Percentiles rank a stretch among this genome's conserved stretches.
Conservation (phyloP, 768 basidiomycete genomes). For the Paxillus involutus region DNA sequence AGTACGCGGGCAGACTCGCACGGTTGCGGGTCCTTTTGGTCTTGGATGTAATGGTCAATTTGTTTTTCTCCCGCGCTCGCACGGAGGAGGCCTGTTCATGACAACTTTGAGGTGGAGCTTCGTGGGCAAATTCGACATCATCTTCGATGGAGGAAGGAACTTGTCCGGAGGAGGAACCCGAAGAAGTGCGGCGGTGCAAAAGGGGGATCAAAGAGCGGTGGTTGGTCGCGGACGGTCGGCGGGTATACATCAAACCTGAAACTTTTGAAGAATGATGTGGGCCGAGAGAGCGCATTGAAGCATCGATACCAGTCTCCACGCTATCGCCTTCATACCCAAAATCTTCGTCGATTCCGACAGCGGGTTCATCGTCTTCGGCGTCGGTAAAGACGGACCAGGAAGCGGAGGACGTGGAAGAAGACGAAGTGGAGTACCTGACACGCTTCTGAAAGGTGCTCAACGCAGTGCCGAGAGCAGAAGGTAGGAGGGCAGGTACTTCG, state of each 20-base stretch:
- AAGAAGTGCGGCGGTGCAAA: slow-evolving; percentile 52
- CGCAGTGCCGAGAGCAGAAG: slow-evolving; percentile 54
- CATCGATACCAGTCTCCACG: slow-evolving; percentile 37
- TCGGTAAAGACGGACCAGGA: slow-evolving; percentile 68
- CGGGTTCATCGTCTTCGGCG: slow-evolving; percentile 53
- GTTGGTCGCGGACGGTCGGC: slow-evolving; percentile 72
- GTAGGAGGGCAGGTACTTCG: slow-evolving; percentile 69
- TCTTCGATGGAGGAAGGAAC: slow-evolving; percentile 44
- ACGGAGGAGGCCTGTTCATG: slow-evolving; percentile 34
- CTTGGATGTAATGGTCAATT: slow-evolving; percentile 33
- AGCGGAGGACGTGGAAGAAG: slow-evolving; percentile 63
- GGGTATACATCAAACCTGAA: slow-evolving; percentile 61
- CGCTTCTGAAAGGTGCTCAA: slow-evolving; percentile 45
- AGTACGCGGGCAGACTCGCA: slow-evolving; percentile 73
- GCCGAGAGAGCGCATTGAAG: slow-evolving; percentile 42
- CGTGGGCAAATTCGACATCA: slow-evolving; percentile 38
- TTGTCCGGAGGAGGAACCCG: slow-evolving; percentile 33
- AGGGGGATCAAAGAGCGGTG: slow-evolving; percentile 59
- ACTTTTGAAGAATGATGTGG: slow-evolving; percentile 35
- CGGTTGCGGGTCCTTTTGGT: slow-evolving; percentile 61
- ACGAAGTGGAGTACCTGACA: slow-evolving; percentile 55
- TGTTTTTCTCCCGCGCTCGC: slow-evolving; percentile 23
- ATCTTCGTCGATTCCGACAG: slow-evolving; percentile 35
- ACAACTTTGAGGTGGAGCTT: slow-evolving; percentile 21
- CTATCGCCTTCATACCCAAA: slow-evolving; percentile 30